Conservation (phyloP, 2,329 filamentous ascomycete genomes). For the Pseudogymnoascus pannorum region DNA sequence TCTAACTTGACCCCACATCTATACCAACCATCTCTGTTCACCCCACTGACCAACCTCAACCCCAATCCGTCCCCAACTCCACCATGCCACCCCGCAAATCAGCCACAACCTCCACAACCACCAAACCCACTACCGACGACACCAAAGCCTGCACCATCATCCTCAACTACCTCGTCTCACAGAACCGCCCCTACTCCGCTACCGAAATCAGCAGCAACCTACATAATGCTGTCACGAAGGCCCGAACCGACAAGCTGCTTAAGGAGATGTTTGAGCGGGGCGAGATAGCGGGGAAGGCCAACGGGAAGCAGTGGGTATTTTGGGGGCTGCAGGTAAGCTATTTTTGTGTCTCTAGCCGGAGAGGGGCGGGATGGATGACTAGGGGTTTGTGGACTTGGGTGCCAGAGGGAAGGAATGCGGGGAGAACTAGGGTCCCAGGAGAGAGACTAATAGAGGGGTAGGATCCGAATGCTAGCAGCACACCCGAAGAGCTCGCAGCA, state of each 20-base stretch:
- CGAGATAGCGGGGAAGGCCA: constrained; percentile 45
- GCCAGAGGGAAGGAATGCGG: background rate
- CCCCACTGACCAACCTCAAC: background rate
- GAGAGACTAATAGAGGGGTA: constrained; percentile 23
- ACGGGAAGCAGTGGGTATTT: constrained; percentile 29
- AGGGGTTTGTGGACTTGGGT: background rate
- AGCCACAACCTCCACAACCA: background rate
- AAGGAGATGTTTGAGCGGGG: constrained; percentile 56
- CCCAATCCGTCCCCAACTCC: background rate
- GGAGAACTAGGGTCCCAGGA: background rate
- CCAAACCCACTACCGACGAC: constrained; percentile 21
- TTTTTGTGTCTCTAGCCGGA: background rate
- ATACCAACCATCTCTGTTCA: background rate
- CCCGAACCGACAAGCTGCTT: constrained; percentile 51
- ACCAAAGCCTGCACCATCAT: constrained; percentile 29
- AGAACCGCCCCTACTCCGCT: constrained; percentile 35
- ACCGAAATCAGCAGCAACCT: constrained; percentile 54
- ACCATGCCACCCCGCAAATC: constrained; percentile 12
- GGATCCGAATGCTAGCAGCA: constrained; percentile 41
- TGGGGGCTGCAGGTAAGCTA: constrained; percentile 26
- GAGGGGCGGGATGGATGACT: background rate
- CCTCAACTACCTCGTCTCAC: constrained; percentile 29
- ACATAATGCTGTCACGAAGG: constrained; percentile 46
- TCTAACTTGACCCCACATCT: no score
- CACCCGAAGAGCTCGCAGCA: constrained; percentile 40